These are phyloP conservation scores for Solanum sitiens DNA, from an alignment of 257 asterid genomes.

Conservation along the genomic window DNA sequence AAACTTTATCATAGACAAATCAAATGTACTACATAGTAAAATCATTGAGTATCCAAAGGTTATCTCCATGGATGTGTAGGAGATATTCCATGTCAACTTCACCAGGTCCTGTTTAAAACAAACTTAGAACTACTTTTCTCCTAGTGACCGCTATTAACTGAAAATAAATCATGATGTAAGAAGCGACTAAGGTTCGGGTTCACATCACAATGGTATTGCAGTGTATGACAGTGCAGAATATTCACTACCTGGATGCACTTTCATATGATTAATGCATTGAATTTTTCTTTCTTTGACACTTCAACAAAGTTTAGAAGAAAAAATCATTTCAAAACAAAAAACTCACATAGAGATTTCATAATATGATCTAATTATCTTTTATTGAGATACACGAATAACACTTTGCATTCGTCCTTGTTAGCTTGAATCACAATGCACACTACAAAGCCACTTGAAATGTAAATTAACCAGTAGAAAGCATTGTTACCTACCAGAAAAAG, in stretches of 20 bases:
- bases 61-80: neutral
- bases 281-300: neutral
- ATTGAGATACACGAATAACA: neutral
- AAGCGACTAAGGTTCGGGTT: neutral
- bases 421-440: neutral
- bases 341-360: neutral
- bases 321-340: neutral
- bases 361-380: neutral
- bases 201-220: neutral
- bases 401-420: neutral
- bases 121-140: neutral
- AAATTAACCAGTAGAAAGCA: neutral
- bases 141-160: neutral
- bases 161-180: neutral
- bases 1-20: neutral
- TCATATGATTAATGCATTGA: neutral
- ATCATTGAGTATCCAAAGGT: neutral
- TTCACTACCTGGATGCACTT: neutral
- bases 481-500: constrained; percentile 41
- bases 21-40: neutral
- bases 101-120: neutral
- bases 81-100: neutral
- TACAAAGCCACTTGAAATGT: neutral
- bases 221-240: neutral
- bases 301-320: neutral